Evolutionary conservation across 805 yeast genomes (phyloP).

Genomic region (Candida nemodendra): DNA sequence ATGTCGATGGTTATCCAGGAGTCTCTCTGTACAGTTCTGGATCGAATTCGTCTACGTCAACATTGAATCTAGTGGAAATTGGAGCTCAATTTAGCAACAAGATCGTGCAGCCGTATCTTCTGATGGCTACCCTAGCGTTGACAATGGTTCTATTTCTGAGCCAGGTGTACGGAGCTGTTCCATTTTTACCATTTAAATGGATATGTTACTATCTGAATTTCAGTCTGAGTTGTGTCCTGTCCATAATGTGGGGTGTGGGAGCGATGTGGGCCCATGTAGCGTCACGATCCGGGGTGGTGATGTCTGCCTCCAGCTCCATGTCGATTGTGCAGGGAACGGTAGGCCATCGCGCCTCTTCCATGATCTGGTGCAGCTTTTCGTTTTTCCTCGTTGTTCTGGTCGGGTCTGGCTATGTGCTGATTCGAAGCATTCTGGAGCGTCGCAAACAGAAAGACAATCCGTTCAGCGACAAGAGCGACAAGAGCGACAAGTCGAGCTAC

Average conservation of each 20-base stretch:
- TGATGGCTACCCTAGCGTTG: slow-evolving; percentile 48
- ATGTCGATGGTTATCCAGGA: slow-evolving; percentile 25
- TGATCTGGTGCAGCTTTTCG: slow-evolving; percentile 62
- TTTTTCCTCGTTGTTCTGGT: slow-evolving; percentile 42
- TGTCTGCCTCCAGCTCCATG: slow-evolving; percentile 52
- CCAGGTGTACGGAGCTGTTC: slow-evolving; percentile 44
- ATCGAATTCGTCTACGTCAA: slow-evolving; percentile 31
- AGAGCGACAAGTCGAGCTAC: no score
- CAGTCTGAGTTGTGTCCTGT: slow-evolving; percentile 35
- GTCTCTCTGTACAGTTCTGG: slow-evolving; percentile 35
- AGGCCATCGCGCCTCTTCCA: slow-evolving; percentile 53
- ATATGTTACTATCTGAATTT: slow-evolving; percentile 29
- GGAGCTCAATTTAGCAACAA: slow-evolving; percentile 44
- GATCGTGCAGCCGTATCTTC: slow-evolving; percentile 53
- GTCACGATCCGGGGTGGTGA: slow-evolving; percentile 39
- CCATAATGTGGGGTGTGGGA: slow-evolving; percentile 61
- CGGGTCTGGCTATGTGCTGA: slow-evolving; percentile 36
- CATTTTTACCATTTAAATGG: slow-evolving; percentile 45
- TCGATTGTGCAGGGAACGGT: slow-evolving; percentile 40
- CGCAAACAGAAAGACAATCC: no score
- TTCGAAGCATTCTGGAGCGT: no score
- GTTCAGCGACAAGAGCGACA: no score
- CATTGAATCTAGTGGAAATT: slow-evolving; percentile 46
- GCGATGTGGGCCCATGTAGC: slow-evolving; percentile 65
- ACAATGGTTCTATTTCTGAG: slow-evolving; percentile 40